Conservation (phyloP, 2,329 filamentous ascomycete genomes). For the Passalora sequoiae region DNA sequence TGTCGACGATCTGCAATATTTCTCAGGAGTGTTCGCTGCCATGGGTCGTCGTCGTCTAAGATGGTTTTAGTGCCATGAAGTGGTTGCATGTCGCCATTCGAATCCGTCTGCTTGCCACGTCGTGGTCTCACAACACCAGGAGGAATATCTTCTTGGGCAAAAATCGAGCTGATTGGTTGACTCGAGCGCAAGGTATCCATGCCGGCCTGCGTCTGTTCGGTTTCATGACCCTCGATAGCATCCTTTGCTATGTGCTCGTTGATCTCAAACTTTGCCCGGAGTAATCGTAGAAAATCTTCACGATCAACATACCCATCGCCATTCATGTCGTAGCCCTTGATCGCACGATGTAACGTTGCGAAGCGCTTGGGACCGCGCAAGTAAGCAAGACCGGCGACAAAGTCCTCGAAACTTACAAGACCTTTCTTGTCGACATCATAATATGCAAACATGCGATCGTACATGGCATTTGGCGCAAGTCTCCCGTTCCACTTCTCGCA, state of each 20-base stretch:
- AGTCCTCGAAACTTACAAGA: constrained; percentile 88
- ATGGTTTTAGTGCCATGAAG: constrained; percentile 47
- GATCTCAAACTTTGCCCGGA: constrained; percentile 84
- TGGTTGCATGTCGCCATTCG: constrained; percentile 30
- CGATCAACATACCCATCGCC: constrained; percentile 79
- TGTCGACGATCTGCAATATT: neutral
- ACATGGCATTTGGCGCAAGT: constrained; percentile 79
- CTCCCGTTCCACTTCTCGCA: constrained; percentile 57
- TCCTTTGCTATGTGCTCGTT: constrained; percentile 87
- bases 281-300: constrained; percentile 84
- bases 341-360: constrained; percentile 67
- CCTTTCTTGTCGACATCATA: constrained; percentile 89
- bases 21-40: constrained; percentile 23
- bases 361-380: constrained; percentile 55
- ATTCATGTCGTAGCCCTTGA: constrained; percentile 87
- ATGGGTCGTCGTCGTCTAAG: constrained; percentile 50
- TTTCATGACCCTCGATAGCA: constrained; percentile 67
- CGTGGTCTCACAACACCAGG: constrained; percentile 24
- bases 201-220: constrained; percentile 58
- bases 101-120: constrained; percentile 33
- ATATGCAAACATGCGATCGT: constrained; percentile 94
- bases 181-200: constrained; percentile 40
- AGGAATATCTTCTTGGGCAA: constrained; percentile 37
- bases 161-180: constrained; percentile 44
- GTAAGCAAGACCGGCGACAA: constrained; percentile 72